phyloP scores from a whole-genome alignment of 768 basidiomycete species.

The Podaxis carcinomalis region DNA sequence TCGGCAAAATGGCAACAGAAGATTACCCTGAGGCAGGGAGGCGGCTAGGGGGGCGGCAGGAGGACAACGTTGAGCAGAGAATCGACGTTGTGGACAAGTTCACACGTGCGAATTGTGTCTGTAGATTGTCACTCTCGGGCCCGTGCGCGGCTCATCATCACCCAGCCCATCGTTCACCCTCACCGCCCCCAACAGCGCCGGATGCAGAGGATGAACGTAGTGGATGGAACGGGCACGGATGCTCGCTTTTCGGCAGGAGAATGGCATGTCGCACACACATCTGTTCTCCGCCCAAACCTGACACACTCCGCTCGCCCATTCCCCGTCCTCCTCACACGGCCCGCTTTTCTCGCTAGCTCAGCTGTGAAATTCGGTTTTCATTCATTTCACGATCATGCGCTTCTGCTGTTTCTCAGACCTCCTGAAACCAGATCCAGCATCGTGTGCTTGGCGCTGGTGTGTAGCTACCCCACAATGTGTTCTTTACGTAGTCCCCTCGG shows the following conservation, averaged over 20 bases:
- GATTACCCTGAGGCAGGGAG: not conserved
- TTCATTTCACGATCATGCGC: not conserved
- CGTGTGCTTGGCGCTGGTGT: not conserved
- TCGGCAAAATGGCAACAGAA: not conserved
- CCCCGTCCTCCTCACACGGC: slow-evolving; percentile 1
- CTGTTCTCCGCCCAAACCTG: slow-evolving; percentile 11
- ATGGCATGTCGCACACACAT: not conserved
- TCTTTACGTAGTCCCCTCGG: not conserved
- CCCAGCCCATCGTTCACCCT: not conserved
- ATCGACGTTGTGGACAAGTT: slow-evolving; percentile 4
- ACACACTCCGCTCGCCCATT: slow-evolving; percentile 10
- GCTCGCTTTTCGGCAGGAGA: not conserved
- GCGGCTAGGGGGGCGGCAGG: not conserved
- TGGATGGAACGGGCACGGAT: no score
- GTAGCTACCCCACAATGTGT: not conserved
- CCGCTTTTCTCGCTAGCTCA: not conserved
- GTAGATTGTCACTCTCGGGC: not conserved
- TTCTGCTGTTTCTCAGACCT: not conserved
- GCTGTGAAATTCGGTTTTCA: not conserved
- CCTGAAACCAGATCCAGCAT: not conserved
- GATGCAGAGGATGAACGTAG: not conserved
- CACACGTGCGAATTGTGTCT: slow-evolving; percentile 3
- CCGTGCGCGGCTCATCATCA: slow-evolving; percentile 3
- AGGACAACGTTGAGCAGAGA: not conserved
- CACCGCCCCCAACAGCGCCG: not conserved